These are phyloP conservation scores for Triticum turgidum DNA, from an alignment of 176 grass and related monocot species.

Conservation along the genomic window DNA sequence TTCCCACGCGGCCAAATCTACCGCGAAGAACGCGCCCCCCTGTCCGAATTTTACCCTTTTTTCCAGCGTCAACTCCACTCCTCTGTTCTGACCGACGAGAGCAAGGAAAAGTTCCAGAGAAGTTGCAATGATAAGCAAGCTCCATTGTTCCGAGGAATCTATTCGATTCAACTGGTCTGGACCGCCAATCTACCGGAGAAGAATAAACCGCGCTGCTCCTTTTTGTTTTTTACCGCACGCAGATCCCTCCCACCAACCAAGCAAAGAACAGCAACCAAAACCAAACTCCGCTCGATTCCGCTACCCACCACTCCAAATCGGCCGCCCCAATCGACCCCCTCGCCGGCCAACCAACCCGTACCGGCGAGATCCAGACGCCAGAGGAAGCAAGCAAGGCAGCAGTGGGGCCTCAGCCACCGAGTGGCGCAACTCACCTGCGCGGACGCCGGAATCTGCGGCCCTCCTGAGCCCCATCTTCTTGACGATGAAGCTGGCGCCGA, in stretches of 20 bases:
- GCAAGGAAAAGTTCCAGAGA: constrained; percentile 10
- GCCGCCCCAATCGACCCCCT: not conserved
- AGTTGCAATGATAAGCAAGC: not conserved
- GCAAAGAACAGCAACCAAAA: constrained; percentile 21
- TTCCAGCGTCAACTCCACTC: not conserved
- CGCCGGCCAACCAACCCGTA: not conserved
- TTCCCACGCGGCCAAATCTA: constrained; percentile 10
- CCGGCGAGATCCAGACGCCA: constrained; percentile 33
- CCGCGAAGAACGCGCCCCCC: not conserved
- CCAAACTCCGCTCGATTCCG: constrained; percentile 5
- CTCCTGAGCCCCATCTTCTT: constrained; percentile 90
- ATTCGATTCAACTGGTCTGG: constrained; percentile 18
- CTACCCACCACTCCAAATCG: constrained; percentile 4
- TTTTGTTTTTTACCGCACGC: not conserved
- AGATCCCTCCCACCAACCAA: constrained; percentile 38
- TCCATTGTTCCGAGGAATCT: not conserved
- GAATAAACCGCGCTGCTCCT: not conserved
- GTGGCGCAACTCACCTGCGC: constrained; percentile 54
- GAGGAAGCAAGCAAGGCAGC: not conserved
- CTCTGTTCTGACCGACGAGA: constrained; percentile 16
- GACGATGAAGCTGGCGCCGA: constrained; percentile 97
- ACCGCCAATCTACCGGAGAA: not conserved
- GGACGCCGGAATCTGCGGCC: constrained; percentile 69
- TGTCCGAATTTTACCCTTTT: constrained; percentile 1
- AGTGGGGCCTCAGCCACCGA: not conserved